Conservation (phyloP, 805 yeast genomes). For the Spathaspora passalidarum region DNA sequence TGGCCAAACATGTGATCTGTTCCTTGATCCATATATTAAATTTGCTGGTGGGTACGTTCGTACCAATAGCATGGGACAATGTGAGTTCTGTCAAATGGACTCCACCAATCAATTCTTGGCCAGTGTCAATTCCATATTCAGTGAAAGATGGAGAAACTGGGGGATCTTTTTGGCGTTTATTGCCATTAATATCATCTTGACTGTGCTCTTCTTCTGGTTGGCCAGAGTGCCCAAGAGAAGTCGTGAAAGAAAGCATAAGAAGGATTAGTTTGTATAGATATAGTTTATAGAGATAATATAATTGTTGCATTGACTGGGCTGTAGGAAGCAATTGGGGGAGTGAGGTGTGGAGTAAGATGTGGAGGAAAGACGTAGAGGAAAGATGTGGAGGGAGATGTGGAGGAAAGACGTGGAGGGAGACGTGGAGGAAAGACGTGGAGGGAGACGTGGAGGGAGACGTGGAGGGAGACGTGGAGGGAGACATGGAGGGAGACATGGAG, state of each 20-base stretch:
- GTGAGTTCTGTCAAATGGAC: slow-evolving; percentile 58
- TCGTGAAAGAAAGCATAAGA: slow-evolving; percentile 29
- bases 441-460: too few species aligned
- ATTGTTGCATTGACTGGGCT: too few species aligned
- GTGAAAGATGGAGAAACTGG: slow-evolving; percentile 64
- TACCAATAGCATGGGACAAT: slow-evolving; percentile 44
- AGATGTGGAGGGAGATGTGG: too few species aligned
- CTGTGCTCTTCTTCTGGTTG: slow-evolving; percentile 50
- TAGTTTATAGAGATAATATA: background rate
- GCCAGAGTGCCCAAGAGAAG: slow-evolving; percentile 72
- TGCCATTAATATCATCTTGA: slow-evolving; percentile 30
- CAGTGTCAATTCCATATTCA: slow-evolving; percentile 39
- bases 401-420: too few species aligned
- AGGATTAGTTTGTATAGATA: background rate
- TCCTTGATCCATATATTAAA: slow-evolving; percentile 26
- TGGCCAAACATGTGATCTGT: slow-evolving; percentile 22
- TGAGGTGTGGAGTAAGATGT: too few species aligned
- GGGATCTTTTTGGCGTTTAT: slow-evolving; percentile 48
- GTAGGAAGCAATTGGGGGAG: too few species aligned
- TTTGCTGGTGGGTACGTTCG: slow-evolving; percentile 47
- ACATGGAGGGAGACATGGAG: too few species aligned
- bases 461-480: too few species aligned
- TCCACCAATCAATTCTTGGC: slow-evolving; percentile 60
- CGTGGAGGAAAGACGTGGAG: too few species aligned
- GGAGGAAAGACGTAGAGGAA: too few species aligned